Base-by-base conservation (phyloP, 331 rosid species). In the Pyracantha coccinea region DNA sequence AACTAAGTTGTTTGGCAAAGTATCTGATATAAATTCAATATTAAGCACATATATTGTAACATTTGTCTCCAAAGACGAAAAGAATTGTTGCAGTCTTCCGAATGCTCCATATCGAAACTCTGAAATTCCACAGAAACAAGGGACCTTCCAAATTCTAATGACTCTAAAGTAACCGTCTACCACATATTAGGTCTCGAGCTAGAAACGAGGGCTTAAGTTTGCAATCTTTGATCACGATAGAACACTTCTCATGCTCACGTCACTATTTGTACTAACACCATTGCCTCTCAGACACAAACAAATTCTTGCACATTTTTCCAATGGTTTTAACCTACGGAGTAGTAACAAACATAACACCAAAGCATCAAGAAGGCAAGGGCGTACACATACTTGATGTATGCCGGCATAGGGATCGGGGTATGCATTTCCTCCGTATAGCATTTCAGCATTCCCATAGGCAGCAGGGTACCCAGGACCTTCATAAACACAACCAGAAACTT, bases 401-500 rank as follows among this genome's bases (percentile, higher is more conserved):
- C 79, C 66, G 88, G 79, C 75, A 79, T 85, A 85, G 28, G 95
- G 82, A 28, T 86, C 86, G 4, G 88, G 80, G 74, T 79, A 88
- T 7, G 88, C 28, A 69, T 50, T 75, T 59, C 88, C 91, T 38
- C 87, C 86, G 63, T 85, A 84, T 57, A 80, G 83, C 84, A 87
- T 67, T 61, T 85, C 92, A 32, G 85, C 75, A 81, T 80, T 85
- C 71, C 88, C 85, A 25, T 83, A 77, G 72, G 77, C 69, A 57
- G 83, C 67, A 81, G 80, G 79, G 78, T 88, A 87, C 45, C 83
- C 93, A 24, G 88, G 78, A 80, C 82, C 97, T 94, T 77, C 45
- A 77, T 12, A 57, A 24, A 81, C 60, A 70, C 78, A 68, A 68
- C 38, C 68, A 14, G 27, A 68, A 45, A 62, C 7, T 62, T 72